phyloP scores from a whole-genome alignment of 2,329 filamentous ascomycete genomes.

The Fusarium praegraminearum region DNA sequence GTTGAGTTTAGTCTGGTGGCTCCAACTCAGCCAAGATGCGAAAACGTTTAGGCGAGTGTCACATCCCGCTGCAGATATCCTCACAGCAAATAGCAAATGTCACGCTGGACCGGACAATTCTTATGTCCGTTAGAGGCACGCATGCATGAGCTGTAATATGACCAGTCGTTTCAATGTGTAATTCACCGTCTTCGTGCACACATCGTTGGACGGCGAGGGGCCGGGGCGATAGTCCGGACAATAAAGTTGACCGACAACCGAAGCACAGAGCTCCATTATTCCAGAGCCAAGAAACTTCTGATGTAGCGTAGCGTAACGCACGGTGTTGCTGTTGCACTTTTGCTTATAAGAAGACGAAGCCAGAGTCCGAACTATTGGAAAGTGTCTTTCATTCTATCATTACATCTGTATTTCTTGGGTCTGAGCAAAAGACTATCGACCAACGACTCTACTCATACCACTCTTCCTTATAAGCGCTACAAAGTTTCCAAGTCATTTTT shows the following conservation, averaged over 20 bases:
- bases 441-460: background rate
- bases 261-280: background rate
- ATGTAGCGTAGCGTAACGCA: no score
- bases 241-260: conserved; percentile 27
- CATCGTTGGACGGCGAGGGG: conserved; percentile 12
- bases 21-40: background rate
- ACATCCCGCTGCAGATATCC: background rate
- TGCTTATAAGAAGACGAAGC: background rate
- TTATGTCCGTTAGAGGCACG: conserved; percentile 3
- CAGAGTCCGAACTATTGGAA: background rate
- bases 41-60: background rate
- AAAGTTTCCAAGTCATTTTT: background rate
- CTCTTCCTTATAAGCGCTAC: rapidly evolving
- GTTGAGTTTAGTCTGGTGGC: background rate
- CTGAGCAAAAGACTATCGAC: background rate
- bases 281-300: background rate
- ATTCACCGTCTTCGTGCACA: background rate
- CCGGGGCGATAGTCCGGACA: conserved; percentile 28
- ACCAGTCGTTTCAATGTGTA: background rate
- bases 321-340: no score
- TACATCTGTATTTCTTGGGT: background rate
- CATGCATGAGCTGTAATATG: background rate
- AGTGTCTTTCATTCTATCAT: background rate
- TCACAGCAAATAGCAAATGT: background rate
- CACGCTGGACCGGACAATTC: conserved; percentile 7